Evolutionary conservation across 495 filamentous ascomycete genomes (phyloP).

Genomic region (Amorphotheca resinae): DNA sequence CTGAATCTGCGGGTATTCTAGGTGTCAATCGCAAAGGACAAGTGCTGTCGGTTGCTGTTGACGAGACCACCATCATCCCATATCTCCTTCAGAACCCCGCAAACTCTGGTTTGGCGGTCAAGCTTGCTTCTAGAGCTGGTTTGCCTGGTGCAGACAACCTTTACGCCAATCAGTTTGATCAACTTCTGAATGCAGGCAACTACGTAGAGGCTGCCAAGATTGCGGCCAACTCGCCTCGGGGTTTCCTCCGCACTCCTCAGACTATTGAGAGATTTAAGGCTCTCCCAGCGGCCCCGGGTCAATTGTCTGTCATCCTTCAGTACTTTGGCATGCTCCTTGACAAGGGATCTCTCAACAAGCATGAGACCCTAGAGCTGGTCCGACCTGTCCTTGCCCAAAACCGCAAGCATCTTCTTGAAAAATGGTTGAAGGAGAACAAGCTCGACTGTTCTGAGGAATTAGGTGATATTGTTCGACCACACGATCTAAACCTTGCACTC

Average conservation of each 20-base stretch:
- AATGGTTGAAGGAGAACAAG: conserved; percentile 94
- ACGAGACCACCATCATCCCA: conserved; percentile 79
- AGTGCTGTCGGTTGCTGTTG: conserved; percentile 83
- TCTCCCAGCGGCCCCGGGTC: conserved; percentile 54
- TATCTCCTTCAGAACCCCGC: conserved; percentile 94
- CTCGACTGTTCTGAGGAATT: conserved; percentile 90
- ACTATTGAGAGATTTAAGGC: conserved; percentile 94
- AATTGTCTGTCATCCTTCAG: conserved; percentile 87
- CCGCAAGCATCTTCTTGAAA: conserved; percentile 90
- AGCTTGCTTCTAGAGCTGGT: conserved; percentile 86
- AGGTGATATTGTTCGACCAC: conserved; percentile 80
- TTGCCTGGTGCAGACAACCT: conserved; percentile 92
- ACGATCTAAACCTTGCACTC: conserved; percentile 77
- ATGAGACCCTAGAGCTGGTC: conserved; percentile 89
- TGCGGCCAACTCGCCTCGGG: conserved; percentile 89
- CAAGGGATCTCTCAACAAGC: conserved; percentile 81
- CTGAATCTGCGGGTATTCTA: conserved; percentile 63
- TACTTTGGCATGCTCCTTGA: conserved; percentile 97
- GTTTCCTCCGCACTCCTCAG: conserved; percentile 83
- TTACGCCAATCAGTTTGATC: conserved; percentile 85
- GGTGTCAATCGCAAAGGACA: conserved; percentile 89
- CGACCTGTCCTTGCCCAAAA: conserved; percentile 85
- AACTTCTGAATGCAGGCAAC: conserved; percentile 59
- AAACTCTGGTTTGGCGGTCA: conserved; percentile 79
- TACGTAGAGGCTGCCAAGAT: conserved; percentile 86